These are phyloP conservation scores for Hylodesmum podocarpum DNA, from an alignment of 306 rosid species.

Conservation along the genomic window DNA sequence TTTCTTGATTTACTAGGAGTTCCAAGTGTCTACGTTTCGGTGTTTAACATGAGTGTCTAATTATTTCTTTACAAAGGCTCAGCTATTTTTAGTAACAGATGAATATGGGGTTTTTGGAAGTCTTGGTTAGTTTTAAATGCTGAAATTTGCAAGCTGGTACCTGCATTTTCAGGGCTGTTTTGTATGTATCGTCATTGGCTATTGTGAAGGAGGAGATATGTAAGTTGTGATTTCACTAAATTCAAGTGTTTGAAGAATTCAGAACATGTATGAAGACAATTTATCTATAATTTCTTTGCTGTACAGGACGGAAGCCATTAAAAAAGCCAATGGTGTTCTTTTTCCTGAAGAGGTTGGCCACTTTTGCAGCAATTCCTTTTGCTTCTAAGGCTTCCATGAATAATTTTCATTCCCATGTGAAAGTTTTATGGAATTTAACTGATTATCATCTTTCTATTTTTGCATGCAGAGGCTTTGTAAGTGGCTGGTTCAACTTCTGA, in stretches of 20 bases:
- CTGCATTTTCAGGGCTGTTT: slow-evolving; percentile 80
- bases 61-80: slow-evolving; percentile 8
- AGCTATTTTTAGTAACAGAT: background rate
- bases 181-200: slow-evolving; percentile 91
- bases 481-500: slow-evolving; percentile 94
- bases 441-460: background rate
- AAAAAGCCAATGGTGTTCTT: slow-evolving; percentile 67
- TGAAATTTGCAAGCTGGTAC: slow-evolving; percentile 24
- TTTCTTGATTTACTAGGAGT: background rate
- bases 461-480: slow-evolving; percentile 73
- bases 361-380: background rate
- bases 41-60: background rate
- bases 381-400: background rate
- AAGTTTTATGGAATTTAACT: background rate
- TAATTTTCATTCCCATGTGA: slow-evolving; percentile 13
- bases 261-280: background rate
- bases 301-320: slow-evolving; percentile 84
- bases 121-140: slow-evolving; percentile 22
- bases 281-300: slow-evolving; percentile 11
- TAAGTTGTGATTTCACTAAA: slow-evolving; percentile 42
- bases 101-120: background rate
- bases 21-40: background rate
- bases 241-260: slow-evolving; percentile 14
- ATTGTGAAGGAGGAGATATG: slow-evolving; percentile 99
- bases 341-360: slow-evolving; percentile 83